Conservation (phyloP, 768 basidiomycete species). For the Strobilomyces echinocephalus region DNA sequence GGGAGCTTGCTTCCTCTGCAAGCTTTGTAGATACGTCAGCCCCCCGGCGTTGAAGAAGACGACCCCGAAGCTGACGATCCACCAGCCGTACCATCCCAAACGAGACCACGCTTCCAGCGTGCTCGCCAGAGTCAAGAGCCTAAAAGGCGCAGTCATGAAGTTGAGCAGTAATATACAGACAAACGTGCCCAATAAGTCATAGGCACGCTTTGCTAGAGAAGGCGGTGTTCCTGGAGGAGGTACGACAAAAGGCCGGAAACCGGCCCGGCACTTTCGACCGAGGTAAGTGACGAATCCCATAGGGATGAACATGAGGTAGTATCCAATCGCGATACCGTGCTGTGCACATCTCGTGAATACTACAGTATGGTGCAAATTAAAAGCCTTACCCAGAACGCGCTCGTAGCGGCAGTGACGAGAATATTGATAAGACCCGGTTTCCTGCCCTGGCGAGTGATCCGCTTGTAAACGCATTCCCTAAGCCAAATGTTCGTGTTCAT, state of each 20-base stretch:
- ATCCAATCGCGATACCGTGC: slow-evolving; percentile 92
- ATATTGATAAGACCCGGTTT: slow-evolving; percentile 88
- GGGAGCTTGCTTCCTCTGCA: slow-evolving; percentile 39
- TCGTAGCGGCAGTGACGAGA: slow-evolving; percentile 88
- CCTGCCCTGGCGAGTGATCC: slow-evolving; percentile 87
- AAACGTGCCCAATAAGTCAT: slow-evolving; percentile 64
- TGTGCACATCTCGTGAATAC: slow-evolving; percentile 27
- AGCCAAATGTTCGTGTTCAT: slow-evolving; percentile 98
- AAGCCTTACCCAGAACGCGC: slow-evolving; percentile 85
- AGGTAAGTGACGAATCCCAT: slow-evolving; percentile 82
- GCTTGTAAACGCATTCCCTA: slow-evolving; percentile 94
- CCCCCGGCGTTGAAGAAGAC: slow-evolving; percentile 80
- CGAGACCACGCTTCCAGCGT: slow-evolving; percentile 67
- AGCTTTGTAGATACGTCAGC: slow-evolving; percentile 41
- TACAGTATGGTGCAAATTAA: neutral
- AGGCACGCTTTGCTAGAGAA: slow-evolving; percentile 50
- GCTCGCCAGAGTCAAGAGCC: slow-evolving; percentile 59
- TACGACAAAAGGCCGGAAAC: slow-evolving; percentile 82
- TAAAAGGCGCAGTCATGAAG: slow-evolving; percentile 79
- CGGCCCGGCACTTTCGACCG: slow-evolving; percentile 68
- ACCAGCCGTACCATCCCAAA: slow-evolving; percentile 78
- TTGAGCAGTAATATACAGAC: slow-evolving; percentile 66
- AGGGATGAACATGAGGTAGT: slow-evolving; percentile 88
- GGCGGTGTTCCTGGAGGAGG: slow-evolving; percentile 38
- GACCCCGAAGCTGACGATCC: slow-evolving; percentile 55